Base-by-base conservation (phyloP, 2,329 filamentous ascomycete genomes). In the Corynespora cassiicola region DNA sequence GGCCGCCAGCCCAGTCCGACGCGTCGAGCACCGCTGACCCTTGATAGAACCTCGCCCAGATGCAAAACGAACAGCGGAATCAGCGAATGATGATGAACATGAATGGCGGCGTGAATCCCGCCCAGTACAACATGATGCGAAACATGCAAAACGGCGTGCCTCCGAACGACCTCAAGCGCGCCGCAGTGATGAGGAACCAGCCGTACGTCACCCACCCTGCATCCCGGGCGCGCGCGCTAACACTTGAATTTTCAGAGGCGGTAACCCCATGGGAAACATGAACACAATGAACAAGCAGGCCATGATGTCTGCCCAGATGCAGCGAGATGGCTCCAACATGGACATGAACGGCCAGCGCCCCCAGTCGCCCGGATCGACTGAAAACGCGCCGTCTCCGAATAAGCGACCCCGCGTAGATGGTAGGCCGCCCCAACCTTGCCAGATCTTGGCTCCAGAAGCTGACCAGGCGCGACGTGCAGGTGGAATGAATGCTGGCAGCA, bases 381-480 rank as follows among this genome's bases (percentile, higher is more conserved):
- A 96, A 36, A 94, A 94, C 60, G 90, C 89, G 17, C 90, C 90
- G 4, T 97, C 92, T 20, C 92, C 92, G 2, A 92, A 88, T 48
- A 97, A 97, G 75, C 82, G 91, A 60, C 88, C 85, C 41, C 87
- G 91, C 40, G 80, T 96, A 45, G 88, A 91, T 50, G 84, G 86
- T 60, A 78, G 78, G 54, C 51, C 33, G 16, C 23, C 38, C 26
- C 21, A 19, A 16, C 18, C 34, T 78, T 29, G n/a, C 22, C 28
- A 26, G 27, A 21, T 22, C 21, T 26, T 32, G 36, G 79, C 7
- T 90, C 89, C 70, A 88, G 88, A 64, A 50, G 74, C 79, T 60
- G 79, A 83, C 61, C 79, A 85, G 31, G 75, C 85, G 69, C 76
- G 86, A 50, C 69, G 80, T 57, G 72, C 77, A 63, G 85, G 87